Conservation (phyloP, 1,284 basidiomycete species). For the Heterobasidion irregulare region DNA sequence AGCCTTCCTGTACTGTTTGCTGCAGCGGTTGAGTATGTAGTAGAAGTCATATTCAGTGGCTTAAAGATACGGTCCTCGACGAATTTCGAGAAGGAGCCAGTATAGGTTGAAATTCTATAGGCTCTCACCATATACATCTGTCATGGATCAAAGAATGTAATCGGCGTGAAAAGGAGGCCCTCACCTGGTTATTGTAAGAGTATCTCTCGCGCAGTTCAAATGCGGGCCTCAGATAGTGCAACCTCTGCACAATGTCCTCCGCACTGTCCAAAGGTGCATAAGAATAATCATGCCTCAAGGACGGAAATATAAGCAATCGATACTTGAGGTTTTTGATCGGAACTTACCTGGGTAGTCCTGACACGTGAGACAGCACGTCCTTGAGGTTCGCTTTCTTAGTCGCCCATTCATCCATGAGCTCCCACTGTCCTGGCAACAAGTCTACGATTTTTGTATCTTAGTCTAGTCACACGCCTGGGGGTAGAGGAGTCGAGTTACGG, state of each 20-base stretch:
- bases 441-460: conserved; percentile 28
- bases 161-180: not conserved
- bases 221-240: conserved; percentile 25
- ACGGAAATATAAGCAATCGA: not conserved
- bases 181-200: conserved; percentile 33
- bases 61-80: conserved; percentile 20
- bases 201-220: conserved; percentile 30
- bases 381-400: conserved; percentile 22
- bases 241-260: conserved; percentile 17
- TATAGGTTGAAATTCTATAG: conserved; percentile 25
- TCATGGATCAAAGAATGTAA: not conserved
- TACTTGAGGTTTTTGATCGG: not conserved
- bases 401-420: conserved; percentile 25
- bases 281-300: conserved; percentile 22
- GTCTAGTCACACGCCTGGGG: conserved; percentile 20
- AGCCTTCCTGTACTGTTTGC: conserved; percentile 23
- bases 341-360: conserved; percentile 26
- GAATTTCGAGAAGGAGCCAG: conserved; percentile 22
- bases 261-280: conserved; percentile 21
- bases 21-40: conserved; percentile 25
- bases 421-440: conserved; percentile 26
- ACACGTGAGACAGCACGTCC: conserved; percentile 30
- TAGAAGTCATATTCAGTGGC: conserved; percentile 23
- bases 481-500: conserved; percentile 26
- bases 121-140: conserved; percentile 28